Conservation (phyloP, 2,329 filamentous ascomycete genomes). For the Alternaria atra region DNA sequence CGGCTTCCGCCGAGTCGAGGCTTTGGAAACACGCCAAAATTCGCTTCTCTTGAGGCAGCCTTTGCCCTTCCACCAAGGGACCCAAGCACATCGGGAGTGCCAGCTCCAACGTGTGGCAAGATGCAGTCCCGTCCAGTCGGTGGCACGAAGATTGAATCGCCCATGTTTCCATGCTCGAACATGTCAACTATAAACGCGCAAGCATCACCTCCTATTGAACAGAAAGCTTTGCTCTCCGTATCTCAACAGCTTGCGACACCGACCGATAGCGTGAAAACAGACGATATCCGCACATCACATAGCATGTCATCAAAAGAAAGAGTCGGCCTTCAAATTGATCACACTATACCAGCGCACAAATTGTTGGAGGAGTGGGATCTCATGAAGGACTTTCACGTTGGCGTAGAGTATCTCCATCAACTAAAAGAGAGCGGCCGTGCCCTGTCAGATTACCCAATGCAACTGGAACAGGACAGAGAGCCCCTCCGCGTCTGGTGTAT, state of each 20-base stretch:
- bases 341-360: slow-evolving; percentile 88
- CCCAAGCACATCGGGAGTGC: slow-evolving; percentile 34
- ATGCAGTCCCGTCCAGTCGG: slow-evolving; percentile 34
- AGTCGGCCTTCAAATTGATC: slow-evolving; percentile 74
- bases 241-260: slow-evolving; percentile 42
- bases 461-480: slow-evolving; percentile 76
- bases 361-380: slow-evolving; percentile 73
- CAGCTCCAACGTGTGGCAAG: slow-evolving; percentile 38
- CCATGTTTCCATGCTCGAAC: slow-evolving; percentile 33
- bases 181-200: slow-evolving; percentile 36
- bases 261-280: slow-evolving; percentile 42
- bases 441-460: slow-evolving; percentile 72
- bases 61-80: slow-evolving; percentile 37
- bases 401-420: slow-evolving; percentile 58
- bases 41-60: slow-evolving; percentile 40
- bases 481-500: slow-evolving; percentile 78
- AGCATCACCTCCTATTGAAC: slow-evolving; percentile 42
- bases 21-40: slow-evolving; percentile 27
- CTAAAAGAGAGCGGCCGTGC: slow-evolving; percentile 74
- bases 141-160: slow-evolving; percentile 48
- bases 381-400: slow-evolving; percentile 65
- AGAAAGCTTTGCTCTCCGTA: slow-evolving; percentile 31
- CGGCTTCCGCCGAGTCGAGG: slow-evolving; percentile 30
- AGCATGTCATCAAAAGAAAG: slow-evolving; percentile 29
- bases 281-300: slow-evolving; percentile 27